Evolutionary conservation across 768 basidiomycete species (phyloP).

Genomic region (Hypholoma fasciculare): DNA sequence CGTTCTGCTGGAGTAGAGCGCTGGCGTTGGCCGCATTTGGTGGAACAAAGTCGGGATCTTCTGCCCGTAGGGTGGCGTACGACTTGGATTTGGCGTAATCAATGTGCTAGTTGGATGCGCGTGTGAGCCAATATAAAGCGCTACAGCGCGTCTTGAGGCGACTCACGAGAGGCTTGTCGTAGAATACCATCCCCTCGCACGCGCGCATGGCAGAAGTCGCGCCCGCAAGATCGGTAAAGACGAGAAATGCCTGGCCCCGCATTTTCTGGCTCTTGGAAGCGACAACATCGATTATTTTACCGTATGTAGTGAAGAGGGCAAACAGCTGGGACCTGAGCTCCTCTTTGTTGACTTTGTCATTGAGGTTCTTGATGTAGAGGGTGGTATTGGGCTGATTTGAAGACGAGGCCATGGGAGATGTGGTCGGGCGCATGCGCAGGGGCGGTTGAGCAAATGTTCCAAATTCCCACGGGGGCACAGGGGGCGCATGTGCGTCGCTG

Average conservation of each 20-base stretch:
- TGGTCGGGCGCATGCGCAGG: constrained; percentile 6
- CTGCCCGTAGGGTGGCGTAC: constrained; percentile 74
- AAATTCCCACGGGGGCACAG: constrained; percentile 24
- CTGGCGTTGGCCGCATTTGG: constrained; percentile 67
- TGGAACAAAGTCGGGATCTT: constrained; percentile 81
- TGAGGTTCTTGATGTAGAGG: constrained; percentile 91
- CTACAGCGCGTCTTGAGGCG: constrained; percentile 5
- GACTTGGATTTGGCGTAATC: constrained; percentile 90
- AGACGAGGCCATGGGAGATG: constrained; percentile 41
- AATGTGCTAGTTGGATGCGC: constrained; percentile 62
- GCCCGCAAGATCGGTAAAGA: constrained; percentile 87
- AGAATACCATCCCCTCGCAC: constrained; percentile 91
- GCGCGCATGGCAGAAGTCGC: constrained; percentile 93
- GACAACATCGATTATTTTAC: constrained; percentile 90
- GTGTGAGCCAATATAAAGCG: constrained; percentile 2
- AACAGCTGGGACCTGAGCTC: constrained; percentile 84
- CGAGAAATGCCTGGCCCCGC: constrained; percentile 95
- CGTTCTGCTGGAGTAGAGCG: constrained; percentile 41
- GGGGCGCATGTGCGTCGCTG: constrained; percentile 6
- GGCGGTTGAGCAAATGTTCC: constrained; percentile 7
- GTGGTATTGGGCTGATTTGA: constrained; percentile 80
- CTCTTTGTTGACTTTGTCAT: constrained; percentile 89
- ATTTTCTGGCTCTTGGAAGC: constrained; percentile 84
- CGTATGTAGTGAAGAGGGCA: constrained; percentile 90
- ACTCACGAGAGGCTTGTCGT: constrained; percentile 88